phyloP scores from a whole-genome alignment of 805 yeast species.

The Kazachstania africana region DNA sequence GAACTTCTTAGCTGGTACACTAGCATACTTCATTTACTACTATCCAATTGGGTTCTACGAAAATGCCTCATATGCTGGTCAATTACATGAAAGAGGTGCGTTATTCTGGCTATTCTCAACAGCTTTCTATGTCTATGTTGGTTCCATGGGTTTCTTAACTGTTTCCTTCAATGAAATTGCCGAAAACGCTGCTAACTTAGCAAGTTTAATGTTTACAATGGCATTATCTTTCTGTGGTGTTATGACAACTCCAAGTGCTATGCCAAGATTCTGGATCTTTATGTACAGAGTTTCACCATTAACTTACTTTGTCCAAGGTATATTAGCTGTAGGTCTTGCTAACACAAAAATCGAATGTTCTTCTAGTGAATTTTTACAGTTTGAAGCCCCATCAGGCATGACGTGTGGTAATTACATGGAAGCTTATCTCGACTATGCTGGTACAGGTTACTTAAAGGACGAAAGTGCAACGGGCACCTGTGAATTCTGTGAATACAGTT shows the following conservation, averaged over 20 bases:
- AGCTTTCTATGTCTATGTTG: constrained; percentile 43
- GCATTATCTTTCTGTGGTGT: constrained; percentile 72
- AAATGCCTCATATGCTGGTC: constrained; percentile 47
- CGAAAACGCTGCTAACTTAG: constrained; percentile 54
- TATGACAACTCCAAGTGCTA: constrained; percentile 39
- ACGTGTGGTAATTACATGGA: constrained; percentile 49
- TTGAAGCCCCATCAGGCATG: constrained; percentile 42
- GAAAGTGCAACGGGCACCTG: constrained; percentile 40
- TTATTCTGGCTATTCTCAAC: constrained; percentile 35
- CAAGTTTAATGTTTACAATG: constrained; percentile 47
- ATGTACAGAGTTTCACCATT: constrained; percentile 71
- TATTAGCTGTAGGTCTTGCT: constrained; percentile 46
- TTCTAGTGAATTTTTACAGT: constrained; percentile 33
- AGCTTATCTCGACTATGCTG: constrained; percentile 23
- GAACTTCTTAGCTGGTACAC: constrained; percentile 48
- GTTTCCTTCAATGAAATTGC: constrained; percentile 48
- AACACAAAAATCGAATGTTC: constrained; percentile 38
- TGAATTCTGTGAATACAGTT: constrained; percentile 41
- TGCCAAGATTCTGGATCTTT: constrained; percentile 74
- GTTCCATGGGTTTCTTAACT: constrained; percentile 47
- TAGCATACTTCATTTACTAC: constrained; percentile 51
- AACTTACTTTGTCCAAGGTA: constrained; percentile 50
- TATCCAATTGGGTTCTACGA: constrained; percentile 62
- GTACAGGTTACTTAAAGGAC: constrained; percentile 40
- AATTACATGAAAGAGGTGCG: constrained; percentile 44